Evolutionary conservation across 192 early-diverging fungal species (phyloP).

Genomic region (Coemansia umbellata): DNA sequence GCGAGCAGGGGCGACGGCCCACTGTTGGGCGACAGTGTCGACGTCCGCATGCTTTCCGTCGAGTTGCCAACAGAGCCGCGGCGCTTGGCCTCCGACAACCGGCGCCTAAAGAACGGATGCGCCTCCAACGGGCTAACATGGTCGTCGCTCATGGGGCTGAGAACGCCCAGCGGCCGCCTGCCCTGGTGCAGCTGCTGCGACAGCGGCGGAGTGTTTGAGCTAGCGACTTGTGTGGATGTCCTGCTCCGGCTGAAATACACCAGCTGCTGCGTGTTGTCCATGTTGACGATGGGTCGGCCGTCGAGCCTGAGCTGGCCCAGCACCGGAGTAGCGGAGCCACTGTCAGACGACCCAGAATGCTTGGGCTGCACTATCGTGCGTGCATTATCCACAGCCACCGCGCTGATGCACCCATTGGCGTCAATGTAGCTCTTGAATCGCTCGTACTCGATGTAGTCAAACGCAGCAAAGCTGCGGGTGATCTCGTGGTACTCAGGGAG

Average conservation of each 20-base stretch:
- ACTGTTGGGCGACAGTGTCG: background rate
- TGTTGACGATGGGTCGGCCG: slow-evolving; percentile 30
- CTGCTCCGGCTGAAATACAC: slow-evolving; percentile 21
- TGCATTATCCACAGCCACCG: slow-evolving; percentile 27
- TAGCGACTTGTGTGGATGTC: slow-evolving; percentile 1
- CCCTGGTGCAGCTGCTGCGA: background rate
- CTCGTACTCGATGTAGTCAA: slow-evolving; percentile 82
- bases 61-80: slow-evolving; percentile 7
- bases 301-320: slow-evolving; percentile 29
- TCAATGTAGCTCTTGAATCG: slow-evolving; percentile 65
- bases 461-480: slow-evolving; percentile 66
- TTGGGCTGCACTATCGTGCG: no score
- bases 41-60: no score
- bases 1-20: background rate
- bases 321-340: background rate
- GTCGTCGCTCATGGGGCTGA: no score
- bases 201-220: background rate
- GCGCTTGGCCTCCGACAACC: slow-evolving; percentile 11
- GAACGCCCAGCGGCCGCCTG: no score
- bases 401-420: slow-evolving; percentile 39
- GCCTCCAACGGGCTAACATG: no score
- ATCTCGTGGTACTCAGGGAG: slow-evolving; percentile 65
- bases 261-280: slow-evolving; percentile 11
- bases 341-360: no score
- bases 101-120: no score